Evolutionary conservation across 2,329 filamentous ascomycete genomes (phyloP).

Genomic region (Neospermospora avenae): DNA sequence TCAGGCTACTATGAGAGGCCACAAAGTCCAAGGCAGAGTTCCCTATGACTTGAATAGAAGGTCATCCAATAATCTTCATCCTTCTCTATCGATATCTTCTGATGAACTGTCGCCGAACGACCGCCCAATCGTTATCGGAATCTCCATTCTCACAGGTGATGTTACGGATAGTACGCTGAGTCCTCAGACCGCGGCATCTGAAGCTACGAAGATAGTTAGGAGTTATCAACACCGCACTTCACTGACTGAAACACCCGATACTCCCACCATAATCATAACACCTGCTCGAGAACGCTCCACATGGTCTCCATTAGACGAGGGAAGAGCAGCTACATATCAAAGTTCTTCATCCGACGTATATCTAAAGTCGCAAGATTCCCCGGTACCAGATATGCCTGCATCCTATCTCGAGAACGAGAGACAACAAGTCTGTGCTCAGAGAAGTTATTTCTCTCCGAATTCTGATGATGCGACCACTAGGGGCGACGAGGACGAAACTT

Average conservation of each 20-base stretch:
- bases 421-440: slow-evolving; percentile 26
- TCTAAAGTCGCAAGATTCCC: slow-evolving; percentile 45
- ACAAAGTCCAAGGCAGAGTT: not conserved
- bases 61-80: slow-evolving; percentile 1
- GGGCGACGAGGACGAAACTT: slow-evolving; percentile 26
- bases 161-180: slow-evolving; percentile 46
- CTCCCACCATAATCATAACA: slow-evolving; percentile 51
- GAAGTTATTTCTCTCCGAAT: slow-evolving; percentile 33
- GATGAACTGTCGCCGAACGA: slow-evolving; percentile 63
- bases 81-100: slow-evolving; percentile 15
- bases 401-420: slow-evolving; percentile 32
- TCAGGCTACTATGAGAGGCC: not conserved
- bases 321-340: not conserved
- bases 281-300: slow-evolving; percentile 42
- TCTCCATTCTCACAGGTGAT: slow-evolving; percentile 58
- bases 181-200: slow-evolving; percentile 42
- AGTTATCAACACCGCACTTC: slow-evolving; percentile 27
- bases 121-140: slow-evolving; percentile 70
- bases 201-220: slow-evolving; percentile 25
- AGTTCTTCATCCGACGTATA: not conserved
- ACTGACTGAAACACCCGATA: slow-evolving; percentile 31
- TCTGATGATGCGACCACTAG: slow-evolving; percentile 31
- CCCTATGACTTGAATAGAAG: not conserved
- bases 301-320: slow-evolving; percentile 31
- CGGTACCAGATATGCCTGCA: slow-evolving; percentile 55